Base-by-base conservation (phyloP, 2,329 filamentous ascomycete species). In the Amauroascus verrucosus region DNA sequence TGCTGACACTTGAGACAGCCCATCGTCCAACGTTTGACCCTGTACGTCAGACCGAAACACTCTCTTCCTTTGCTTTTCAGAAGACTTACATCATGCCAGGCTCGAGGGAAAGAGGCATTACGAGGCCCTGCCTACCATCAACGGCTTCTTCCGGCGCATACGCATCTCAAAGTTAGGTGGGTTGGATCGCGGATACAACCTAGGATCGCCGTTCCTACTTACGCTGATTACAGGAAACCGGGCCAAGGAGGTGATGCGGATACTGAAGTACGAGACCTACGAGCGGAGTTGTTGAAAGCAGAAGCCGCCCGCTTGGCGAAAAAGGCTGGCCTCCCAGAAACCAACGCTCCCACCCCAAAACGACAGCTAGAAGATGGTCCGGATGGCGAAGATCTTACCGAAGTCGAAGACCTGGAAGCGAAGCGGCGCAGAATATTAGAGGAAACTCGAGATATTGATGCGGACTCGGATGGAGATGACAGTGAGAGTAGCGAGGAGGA, bases 1-100 rank as follows among this genome's bases (percentile, higher is more conserved):
- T 20, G 14, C 53, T 59, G 58, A 64, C 54, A 71, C 58, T 22
- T 26, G 71, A 68, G 35, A 73, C 71, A 72, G 82, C 82, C 54
- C 82, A 84, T 67, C 86, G 93, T 73, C 93, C 93, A 54, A 98
- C 93, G 0, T 98, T 98, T 67, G 93, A 98, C 69, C 93, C 93
- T 60, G 87, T 90, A 79, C 16, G 55, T 13, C 5, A 6, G 26
- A 43, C 18, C 38, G 9, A 13, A 24, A 14, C 16, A 6, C 9
- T 28, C 13, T 16, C 35, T 9, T 11, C 7, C 9, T n/a, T 47
- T 40, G 7, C 48, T 13, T 16, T 51, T 54, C 43, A 38, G 14
- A 77, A 16, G 5, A 26, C 45, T 61, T 51, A 48, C 43, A 64
- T 54, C 50, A 50, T 48, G n/a, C 45, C 59, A 89, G 86, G 90